phyloP scores from a whole-genome alignment of 2,329 filamentous ascomycete genomes.

The Colletotrichum neosansevieriae region DNA sequence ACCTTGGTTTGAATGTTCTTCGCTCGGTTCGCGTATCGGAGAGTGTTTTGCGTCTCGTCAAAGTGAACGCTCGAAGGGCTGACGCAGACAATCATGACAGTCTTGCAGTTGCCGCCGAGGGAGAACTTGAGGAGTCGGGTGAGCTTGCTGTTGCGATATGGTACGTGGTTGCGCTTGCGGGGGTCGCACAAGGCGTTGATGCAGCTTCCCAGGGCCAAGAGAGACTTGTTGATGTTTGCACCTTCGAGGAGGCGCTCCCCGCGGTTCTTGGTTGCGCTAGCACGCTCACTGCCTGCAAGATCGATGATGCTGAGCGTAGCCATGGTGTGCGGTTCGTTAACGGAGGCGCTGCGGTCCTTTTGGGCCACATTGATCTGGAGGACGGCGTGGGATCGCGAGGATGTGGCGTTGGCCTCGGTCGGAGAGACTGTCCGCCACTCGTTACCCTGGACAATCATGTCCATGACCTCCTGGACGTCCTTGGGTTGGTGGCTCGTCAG shows the following conservation, averaged over 20 bases:
- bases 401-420: constrained; percentile 96
- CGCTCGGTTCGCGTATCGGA: constrained; percentile 95
- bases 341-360: constrained; percentile 90
- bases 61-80: constrained; percentile 97
- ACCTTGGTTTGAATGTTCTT: constrained; percentile 99
- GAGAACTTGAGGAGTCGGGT: constrained; percentile 97
- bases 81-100: constrained; percentile 99
- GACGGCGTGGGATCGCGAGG: constrained; percentile 95
- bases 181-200: constrained; percentile 98
- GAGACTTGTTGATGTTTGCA: constrained; percentile 99
- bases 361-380: constrained; percentile 96
- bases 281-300: constrained; percentile 93
- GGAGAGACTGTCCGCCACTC: constrained; percentile 95
- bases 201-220: constrained; percentile 93
- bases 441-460: constrained; percentile 97
- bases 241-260: constrained; percentile 92
- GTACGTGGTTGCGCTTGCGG: constrained; percentile 91
- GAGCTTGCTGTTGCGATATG: constrained; percentile 97
- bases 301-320: constrained; percentile 98
- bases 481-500: constrained; percentile 91
- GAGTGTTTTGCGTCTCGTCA: constrained; percentile 97
- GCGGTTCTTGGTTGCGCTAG: constrained; percentile 95
- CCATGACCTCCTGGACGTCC: constrained; percentile 97
- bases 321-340: constrained; percentile 97
- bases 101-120: constrained; percentile 96